phyloP scores from a whole-genome alignment of 305 asterid species.

The Fraxinus nigra region DNA sequence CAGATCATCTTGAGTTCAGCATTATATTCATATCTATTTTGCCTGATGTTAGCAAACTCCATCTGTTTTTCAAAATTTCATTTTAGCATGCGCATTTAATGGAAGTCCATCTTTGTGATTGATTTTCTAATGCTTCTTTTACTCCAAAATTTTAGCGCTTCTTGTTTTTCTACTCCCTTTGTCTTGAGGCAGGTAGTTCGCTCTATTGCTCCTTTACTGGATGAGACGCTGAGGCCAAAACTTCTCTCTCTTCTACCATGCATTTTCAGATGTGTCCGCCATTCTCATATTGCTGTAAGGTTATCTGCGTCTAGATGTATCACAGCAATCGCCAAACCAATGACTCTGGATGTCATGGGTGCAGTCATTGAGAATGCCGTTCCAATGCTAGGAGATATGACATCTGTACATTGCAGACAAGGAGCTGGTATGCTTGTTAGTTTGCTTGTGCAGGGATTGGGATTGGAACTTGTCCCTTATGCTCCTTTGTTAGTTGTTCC shows the following conservation, averaged over 20 bases:
- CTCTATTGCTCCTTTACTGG: conserved; percentile 81
- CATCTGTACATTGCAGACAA: conserved; percentile 91
- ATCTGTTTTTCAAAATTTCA: background rate
- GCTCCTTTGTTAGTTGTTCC: conserved; percentile 97
- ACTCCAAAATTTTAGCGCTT: background rate
- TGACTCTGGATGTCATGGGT: conserved; percentile 90
- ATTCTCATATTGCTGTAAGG: conserved; percentile 89
- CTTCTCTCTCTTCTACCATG: conserved; percentile 88
- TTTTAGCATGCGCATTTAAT: background rate
- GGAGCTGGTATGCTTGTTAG: conserved; percentile 99
- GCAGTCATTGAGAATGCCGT: conserved; percentile 77
- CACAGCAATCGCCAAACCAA: conserved; percentile 89
- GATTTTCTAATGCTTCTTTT: background rate
- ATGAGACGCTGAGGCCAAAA: conserved; percentile 60
- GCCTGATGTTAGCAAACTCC: background rate
- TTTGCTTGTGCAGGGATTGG: conserved; percentile 93
- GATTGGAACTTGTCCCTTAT: conserved; percentile 92
- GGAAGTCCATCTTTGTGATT: background rate
- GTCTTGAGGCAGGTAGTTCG: conserved; percentile 72
- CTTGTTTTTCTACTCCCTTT: conserved; percentile 9
- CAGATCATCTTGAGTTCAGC: background rate
- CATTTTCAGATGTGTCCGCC: conserved; percentile 87
- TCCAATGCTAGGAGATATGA: conserved; percentile 89
- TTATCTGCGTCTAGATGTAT: conserved; percentile 90
- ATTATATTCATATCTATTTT: background rate